A percentile compares a stretch with the other conserved stretches of the same genome.
phyloP scores from a whole-genome alignment of 768 basidiomycete species.

The Termitomyces sp. region DNA sequence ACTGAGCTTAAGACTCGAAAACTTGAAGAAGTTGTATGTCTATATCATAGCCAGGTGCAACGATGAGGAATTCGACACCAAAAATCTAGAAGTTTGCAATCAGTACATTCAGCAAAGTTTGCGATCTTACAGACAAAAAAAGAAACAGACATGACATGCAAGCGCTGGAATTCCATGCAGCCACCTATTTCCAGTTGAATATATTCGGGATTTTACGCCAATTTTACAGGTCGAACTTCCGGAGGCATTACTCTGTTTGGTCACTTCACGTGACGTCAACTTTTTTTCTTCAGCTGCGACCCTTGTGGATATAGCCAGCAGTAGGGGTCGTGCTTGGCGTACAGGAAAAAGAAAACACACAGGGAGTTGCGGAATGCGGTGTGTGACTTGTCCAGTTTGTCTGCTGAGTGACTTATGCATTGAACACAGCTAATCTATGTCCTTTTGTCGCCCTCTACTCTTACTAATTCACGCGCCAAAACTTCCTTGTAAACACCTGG shows the following conservation, averaged over 20 bases:
- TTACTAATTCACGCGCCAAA: conserved; percentile 39
- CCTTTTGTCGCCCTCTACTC: conserved; percentile 59
- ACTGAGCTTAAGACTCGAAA: background rate
- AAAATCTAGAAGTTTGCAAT: background rate
- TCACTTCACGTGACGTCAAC: conserved; percentile 7
- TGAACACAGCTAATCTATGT: conserved; percentile 65
- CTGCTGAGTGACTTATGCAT: conserved; percentile 5
- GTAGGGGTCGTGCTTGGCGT: conserved; percentile 5
- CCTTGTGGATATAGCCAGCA: conserved; percentile 2
- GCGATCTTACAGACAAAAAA: background rate
- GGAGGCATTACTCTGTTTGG: background rate
- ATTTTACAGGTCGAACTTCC: too few relatives aligned
- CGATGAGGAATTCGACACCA: background rate
- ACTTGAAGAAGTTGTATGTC: background rate
- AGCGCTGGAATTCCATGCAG: background rate
- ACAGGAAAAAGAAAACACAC: conserved; percentile 5
- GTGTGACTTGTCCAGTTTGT: conserved; percentile 14
- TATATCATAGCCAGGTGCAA: too few relatives aligned
- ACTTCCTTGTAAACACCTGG: conserved; percentile 13
- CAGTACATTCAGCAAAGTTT: too few relatives aligned
- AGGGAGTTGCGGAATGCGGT: conserved; percentile 52
- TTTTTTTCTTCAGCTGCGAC: conserved; percentile 7
- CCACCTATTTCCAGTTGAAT: too few relatives aligned
- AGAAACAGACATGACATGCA: background rate
- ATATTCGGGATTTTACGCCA: background rate